Percentiles rank a stretch among this genome's conserved stretches.
Evolutionary conservation across 116 monocot species (phyloP).

Genomic region (Dioscorea cayenensis): DNA sequence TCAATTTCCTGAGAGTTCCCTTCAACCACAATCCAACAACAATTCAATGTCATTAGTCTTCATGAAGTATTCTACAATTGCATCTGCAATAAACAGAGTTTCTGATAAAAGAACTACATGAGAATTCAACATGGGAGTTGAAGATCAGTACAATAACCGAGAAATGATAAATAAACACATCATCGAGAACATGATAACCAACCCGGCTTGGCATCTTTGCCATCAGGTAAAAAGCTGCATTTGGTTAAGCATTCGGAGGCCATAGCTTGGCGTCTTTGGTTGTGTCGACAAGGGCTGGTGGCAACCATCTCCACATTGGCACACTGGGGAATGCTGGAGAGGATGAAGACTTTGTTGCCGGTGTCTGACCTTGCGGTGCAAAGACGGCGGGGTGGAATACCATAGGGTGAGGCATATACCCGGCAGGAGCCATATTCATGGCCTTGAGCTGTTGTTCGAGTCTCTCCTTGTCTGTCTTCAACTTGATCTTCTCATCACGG

Average conservation of each 20-base stretch:
- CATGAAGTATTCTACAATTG: too few species aligned
- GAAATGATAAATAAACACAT: not conserved
- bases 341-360: slow-evolving; percentile 17
- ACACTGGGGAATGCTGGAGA: slow-evolving; percentile 35
- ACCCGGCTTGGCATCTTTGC: not conserved
- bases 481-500: slow-evolving; percentile 50
- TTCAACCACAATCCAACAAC: too few species aligned
- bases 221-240: not conserved
- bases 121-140: not conserved
- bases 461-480: slow-evolving; percentile 58
- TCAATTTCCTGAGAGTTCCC: too few species aligned
- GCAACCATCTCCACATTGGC: slow-evolving; percentile 64
- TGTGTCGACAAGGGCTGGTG: slow-evolving; percentile 50
- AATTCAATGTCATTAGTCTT: too few species aligned
- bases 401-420: slow-evolving; percentile 54
- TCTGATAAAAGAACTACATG: too few species aligned
- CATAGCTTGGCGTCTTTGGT: slow-evolving; percentile 61
- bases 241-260: slow-evolving; percentile 58
- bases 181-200: not conserved
- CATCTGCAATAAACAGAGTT: too few species aligned
- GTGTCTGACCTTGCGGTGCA: slow-evolving; percentile 20
- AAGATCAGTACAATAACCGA: not conserved
- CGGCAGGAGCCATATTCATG: slow-evolving; percentile 36
- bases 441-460: slow-evolving; percentile 56
- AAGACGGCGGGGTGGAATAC: slow-evolving; percentile 39